Conservation (phyloP, 2,329 filamentous ascomycete genomes). For the Fusarium azukiicola region DNA sequence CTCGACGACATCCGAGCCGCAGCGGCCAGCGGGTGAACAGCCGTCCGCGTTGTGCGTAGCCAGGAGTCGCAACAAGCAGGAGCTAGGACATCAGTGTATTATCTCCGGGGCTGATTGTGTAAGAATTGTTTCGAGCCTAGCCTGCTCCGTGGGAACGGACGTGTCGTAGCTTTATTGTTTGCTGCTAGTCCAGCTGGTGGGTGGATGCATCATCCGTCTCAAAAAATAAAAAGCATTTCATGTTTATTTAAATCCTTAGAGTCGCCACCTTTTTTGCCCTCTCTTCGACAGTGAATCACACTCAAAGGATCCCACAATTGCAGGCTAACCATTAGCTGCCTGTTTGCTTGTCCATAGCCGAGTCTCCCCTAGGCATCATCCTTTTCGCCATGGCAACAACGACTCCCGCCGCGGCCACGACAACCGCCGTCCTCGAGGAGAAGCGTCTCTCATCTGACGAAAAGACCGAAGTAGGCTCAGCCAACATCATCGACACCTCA, state of each 20-base stretch:
- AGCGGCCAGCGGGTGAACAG: conserved; percentile 42
- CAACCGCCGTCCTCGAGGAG: conserved; percentile 45
- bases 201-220: conserved; percentile 10
- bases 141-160: not conserved
- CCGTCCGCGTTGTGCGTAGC: conserved; percentile 26
- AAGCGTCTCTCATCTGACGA: conserved; percentile 56
- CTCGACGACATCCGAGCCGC: conserved; percentile 2
- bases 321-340: not conserved
- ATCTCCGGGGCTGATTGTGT: not conserved
- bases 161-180: conserved; percentile 14
- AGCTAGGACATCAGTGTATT: not conserved
- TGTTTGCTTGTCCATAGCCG: not conserved
- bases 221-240: not conserved
- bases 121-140: conserved; percentile 2
- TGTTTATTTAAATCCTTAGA: conserved; percentile 13
- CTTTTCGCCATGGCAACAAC: conserved; percentile 38
- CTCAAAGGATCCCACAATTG: not conserved
- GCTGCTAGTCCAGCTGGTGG: not conserved
- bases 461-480: conserved; percentile 57
- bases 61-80: not conserved
- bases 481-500: conserved; percentile 43
- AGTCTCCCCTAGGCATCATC: not conserved
- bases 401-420: conserved; percentile 40
- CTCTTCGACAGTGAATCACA: not conserved
- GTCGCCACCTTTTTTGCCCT: not conserved